Conservation (phyloP, 208 protist species). For the Naegleria fowleri region DNA sequence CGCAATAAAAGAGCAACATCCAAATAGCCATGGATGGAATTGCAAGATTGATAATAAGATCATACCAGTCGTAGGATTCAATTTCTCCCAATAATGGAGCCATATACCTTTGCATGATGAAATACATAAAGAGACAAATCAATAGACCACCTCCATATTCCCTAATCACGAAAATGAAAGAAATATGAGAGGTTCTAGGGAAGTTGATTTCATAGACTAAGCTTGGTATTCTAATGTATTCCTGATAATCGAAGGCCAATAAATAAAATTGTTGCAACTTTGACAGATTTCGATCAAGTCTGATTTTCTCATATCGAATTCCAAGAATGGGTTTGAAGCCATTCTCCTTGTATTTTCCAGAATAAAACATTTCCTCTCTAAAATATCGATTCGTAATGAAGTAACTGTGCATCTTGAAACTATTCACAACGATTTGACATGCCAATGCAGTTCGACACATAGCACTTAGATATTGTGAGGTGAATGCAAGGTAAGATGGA, state of each 20-base stretch:
- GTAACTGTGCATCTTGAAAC: slow-evolving; percentile 12
- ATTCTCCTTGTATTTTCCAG: not conserved
- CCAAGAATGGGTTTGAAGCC: not conserved
- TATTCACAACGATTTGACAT: not conserved
- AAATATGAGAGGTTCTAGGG: not conserved
- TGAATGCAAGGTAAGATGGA: not conserved
- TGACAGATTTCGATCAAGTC: not conserved
- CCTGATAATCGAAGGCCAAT: not conserved
- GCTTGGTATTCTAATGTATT: slow-evolving; percentile 1
- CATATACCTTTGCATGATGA: not conserved
- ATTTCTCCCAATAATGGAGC: not conserved
- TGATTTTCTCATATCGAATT: not conserved
- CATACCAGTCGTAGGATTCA: not conserved
- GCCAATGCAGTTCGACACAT: not conserved
- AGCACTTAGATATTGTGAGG: not conserved
- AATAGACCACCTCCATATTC: not conserved
- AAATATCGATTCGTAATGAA: not conserved
- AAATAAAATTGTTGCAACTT: not conserved
- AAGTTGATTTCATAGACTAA: slow-evolving; percentile 26
- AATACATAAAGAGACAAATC: not conserved
- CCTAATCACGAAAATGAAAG: not conserved
- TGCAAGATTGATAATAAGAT: not conserved
- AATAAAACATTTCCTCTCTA: not conserved
- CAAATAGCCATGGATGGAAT: not conserved
- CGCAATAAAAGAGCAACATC: slow-evolving; percentile 17